These are phyloP conservation scores for Craterostigma plantagineum DNA, from an alignment of 257 asterid genomes.

Conservation along the genomic window DNA sequence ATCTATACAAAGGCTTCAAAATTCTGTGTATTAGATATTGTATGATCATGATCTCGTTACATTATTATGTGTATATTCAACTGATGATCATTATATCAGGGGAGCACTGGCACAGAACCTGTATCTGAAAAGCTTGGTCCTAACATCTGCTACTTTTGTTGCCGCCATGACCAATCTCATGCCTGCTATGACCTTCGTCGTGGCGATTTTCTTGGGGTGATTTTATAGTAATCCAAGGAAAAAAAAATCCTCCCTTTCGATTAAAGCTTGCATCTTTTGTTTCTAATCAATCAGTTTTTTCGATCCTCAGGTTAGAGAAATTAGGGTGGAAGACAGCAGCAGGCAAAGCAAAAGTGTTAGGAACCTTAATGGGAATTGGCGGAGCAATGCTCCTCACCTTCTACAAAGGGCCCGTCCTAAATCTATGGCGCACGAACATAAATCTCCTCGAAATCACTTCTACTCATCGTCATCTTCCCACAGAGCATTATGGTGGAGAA, in stretches of 20 bases:
- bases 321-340: slow-evolving; percentile 35
- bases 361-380: slow-evolving; percentile 37
- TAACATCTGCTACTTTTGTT: slow-evolving; percentile 45
- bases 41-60: too few species aligned
- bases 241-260: too few species aligned
- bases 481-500: slow-evolving; percentile 5
- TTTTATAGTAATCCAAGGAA: too few species aligned
- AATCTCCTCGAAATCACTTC: slow-evolving; percentile 23
- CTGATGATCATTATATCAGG: too few species aligned
- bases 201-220: slow-evolving; percentile 36
- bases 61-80: too few species aligned
- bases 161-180: slow-evolving; percentile 53
- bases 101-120: slow-evolving; percentile 55
- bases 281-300: too few species aligned
- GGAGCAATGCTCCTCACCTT: slow-evolving; percentile 79
- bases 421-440: slow-evolving; percentile 24
- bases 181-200: slow-evolving; percentile 47
- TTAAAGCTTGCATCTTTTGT: too few species aligned
- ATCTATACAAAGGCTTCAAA: too few species aligned
- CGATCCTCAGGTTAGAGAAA: slow-evolving; percentile 53
- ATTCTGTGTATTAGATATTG: background rate
- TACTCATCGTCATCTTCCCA: background rate
- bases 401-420: slow-evolving; percentile 40
- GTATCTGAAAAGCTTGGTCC: slow-evolving; percentile 22
- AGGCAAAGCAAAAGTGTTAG: slow-evolving; percentile 59